Percentiles rank a stretch among this genome's conserved stretches.
These are phyloP conservation scores for peach (Prunus persica) DNA, from an alignment of 306 rosid genomes.

Conservation along the genomic window Prunus_persica_NCBIv2 NC_034014.1:2217501-2218000, in stretches of 20 bases:
- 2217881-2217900: conserved; percentile 57
- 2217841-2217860: conserved; percentile 34
- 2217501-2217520: conserved; percentile 97
- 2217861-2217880: conserved; percentile 59
- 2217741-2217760: conserved; percentile 35
- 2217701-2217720: conserved; percentile 30
- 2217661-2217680: conserved; percentile 18
- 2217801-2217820: conserved; percentile 36
- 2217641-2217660: conserved; percentile 34
- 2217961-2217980: conserved; percentile 84
- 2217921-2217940: conserved; percentile 63
- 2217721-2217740: conserved; percentile 34
- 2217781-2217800: conserved; percentile 25
- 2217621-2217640: conserved; percentile 27
- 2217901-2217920: conserved; percentile 89
- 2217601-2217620: conserved; percentile 31
- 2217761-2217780: conserved; percentile 24
- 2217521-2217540: conserved; percentile 96
- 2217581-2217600: conserved; percentile 33
- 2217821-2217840: conserved; percentile 29
- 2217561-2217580: conserved; percentile 43
- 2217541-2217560: conserved; percentile 37
- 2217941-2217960: conserved; percentile 69
- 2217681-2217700: conserved; percentile 16
- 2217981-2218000: conserved; percentile 45